Evolutionary conservation across 2,329 filamentous ascomycete species (phyloP), one percentile per base, ranked within the genome.

Genomic region (Fusarium setosum): DNA sequence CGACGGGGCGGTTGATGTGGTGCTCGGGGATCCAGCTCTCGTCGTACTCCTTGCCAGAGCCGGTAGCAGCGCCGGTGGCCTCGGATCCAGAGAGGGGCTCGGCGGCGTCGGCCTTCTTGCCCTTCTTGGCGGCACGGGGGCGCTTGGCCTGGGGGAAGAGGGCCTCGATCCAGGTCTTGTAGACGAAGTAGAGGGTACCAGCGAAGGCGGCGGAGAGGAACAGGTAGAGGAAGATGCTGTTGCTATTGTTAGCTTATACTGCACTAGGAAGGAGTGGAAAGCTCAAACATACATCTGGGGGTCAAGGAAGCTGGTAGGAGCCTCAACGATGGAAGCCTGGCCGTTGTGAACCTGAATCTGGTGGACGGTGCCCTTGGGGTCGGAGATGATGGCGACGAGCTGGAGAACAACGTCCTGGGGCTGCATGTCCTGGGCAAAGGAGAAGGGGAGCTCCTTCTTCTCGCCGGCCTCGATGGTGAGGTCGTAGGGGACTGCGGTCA

Each of bases 111-210:
- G 86, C 84, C 82, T 92, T 91, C 85, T 92, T 92, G 71, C 79
- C 79, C 76, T 89, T 88, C 74, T 84, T 86, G 68, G 86, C 81
- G 26, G 85, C 81, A 73, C 83, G 85, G 58, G 86, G 82, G 83
- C 89, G 88, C 83, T 93, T 92, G 70, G 91, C 90, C 85, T 97
- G 93, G 47, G 96, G 95, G 86, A 98, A 97, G 76, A 99, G 92
- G 13, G 94, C 90, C 74, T 94, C 92, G 81, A 99, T 92, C 94
- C 95, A 98, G 74, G 95, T 97, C 84, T 91, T 96, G 88, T 99
- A 99, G 82, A 97, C 93, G 81, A 97, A 97, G 88, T 95, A 97
- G 77, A 91, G 88, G 53, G 90, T 93, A 64, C 92, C 94, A 68
- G 82, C 88, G 77, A 97, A 96, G 65, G 86, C 87, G 63, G 86